Evolutionary conservation across 1,284 basidiomycete genomes (phyloP), one percentile per base, ranked within the genome.

Genomic region (Apiotrichum veenhuisii): DNA sequence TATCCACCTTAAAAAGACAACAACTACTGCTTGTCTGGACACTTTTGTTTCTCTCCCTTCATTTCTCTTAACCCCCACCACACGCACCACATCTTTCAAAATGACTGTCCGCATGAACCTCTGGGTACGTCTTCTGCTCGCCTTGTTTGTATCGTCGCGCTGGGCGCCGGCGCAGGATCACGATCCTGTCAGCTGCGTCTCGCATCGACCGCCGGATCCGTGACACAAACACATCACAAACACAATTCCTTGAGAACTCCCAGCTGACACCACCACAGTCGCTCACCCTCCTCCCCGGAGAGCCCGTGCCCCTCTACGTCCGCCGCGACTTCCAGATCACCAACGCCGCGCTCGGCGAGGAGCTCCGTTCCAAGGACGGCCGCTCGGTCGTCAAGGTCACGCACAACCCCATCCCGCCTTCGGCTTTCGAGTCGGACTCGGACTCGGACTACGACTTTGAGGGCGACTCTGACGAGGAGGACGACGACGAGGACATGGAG

Each of bases 321-420:
- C 81, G 83, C 60, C 81, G 82, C 43, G 89, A 92, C 77, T 79
- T 95, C 69, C 82, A 82, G 69, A 85, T 96, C 75, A 91, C 89
- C 72, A 92, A 91, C 76, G 85, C 87, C 54, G 84, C 90, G 10
- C 84, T 94, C 50, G 87, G 86, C 53, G 87, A 90, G 64, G 81
- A 84, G 64, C 80, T 94, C 59, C 79, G 75, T 38, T 85, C 89
- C 71, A 71, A 80, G 54, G 79, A 80, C 47, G 85, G 84, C 37
- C 82, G 91, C 63, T 87, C 89, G 14, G 84, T 87, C 55, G 80
- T 96, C 69, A 92, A 89, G 78, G 81, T 97, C 64, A 82, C 82
- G 50, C 89, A 90, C 78, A 64, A 69, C 62, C 74, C 73, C 50
- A 66, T 70, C 66, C 70, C 69, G 64, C 70, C 67, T 50, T 66